Evolutionary conservation across 345 rosid genomes (phyloP).

Genomic region (Eucalyptus camaldulensis): DNA sequence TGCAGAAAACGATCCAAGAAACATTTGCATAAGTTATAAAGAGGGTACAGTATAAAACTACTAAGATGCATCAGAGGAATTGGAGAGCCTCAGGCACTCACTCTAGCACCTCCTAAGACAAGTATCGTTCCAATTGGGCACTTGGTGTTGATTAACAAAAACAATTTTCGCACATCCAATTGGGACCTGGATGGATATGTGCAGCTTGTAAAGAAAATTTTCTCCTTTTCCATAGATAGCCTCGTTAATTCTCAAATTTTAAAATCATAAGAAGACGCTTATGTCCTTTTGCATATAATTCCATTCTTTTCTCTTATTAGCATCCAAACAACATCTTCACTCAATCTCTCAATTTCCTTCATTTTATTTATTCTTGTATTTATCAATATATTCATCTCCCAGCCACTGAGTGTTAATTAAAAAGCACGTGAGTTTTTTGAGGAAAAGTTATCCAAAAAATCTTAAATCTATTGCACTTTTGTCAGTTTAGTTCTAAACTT

Average conservation of each 20-base stretch:
- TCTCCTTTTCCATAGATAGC: neutral
- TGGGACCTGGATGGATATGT: neutral
- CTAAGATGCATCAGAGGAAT: slow-evolving; percentile 14
- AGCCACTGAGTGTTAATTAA: neutral
- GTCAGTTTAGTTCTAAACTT: no score
- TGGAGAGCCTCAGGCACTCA: slow-evolving; percentile 53
- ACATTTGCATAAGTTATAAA: neutral
- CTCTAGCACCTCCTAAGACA: slow-evolving; percentile 71
- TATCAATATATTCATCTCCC: neutral
- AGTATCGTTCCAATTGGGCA: slow-evolving; percentile 78
- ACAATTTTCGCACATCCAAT: slow-evolving; percentile 67
- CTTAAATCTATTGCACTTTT: no score
- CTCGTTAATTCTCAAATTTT: neutral
- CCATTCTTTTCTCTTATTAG: neutral
- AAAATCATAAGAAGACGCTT: neutral
- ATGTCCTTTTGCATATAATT: neutral
- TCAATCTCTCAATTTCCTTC: neutral
- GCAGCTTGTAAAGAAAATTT: neutral
- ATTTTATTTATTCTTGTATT: neutral
- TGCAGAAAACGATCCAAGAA: neutral
- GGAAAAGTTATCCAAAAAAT: no score
- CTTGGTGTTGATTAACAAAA: slow-evolving; percentile 78
- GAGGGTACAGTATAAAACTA: neutral
- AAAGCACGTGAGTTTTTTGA: neutral
- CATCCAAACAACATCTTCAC: neutral